Evolutionary conservation across 805 yeast genomes (phyloP).

Genomic region (Zygosaccharomyces kombuchaensis): DNA sequence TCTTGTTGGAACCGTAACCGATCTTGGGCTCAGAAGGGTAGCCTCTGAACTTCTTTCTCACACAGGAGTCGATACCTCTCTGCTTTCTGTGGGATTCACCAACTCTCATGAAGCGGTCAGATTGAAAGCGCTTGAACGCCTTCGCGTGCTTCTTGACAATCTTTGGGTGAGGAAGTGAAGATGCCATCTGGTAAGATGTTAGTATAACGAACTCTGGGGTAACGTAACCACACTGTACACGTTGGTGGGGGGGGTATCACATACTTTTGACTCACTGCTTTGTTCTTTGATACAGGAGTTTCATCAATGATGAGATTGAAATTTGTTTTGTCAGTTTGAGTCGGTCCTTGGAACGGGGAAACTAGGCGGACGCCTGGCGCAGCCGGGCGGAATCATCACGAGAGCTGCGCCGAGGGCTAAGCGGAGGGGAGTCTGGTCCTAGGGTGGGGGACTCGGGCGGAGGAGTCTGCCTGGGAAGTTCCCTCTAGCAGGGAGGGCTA

Average conservation of each 20-base stretch:
- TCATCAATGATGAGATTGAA: constrained; percentile 3
- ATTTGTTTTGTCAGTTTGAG: constrained; percentile 6
- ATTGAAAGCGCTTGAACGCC: constrained; percentile 99
- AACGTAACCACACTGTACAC: background rate
- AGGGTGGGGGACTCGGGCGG: background rate
- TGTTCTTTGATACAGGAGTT: background rate
- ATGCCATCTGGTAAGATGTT: constrained; percentile 66
- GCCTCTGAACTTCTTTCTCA: constrained; percentile 99
- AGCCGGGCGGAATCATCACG: background rate
- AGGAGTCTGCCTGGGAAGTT: background rate
- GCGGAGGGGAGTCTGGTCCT: background rate
- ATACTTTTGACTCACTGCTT: constrained; percentile 6
- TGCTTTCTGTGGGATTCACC: constrained; percentile 99
- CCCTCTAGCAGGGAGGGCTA: background rate
- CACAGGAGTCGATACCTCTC: constrained; percentile 99
- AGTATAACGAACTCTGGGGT: constrained; percentile 5
- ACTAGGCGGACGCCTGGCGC: too few relatives aligned
- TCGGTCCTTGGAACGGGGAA: background rate
- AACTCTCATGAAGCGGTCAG: constrained; percentile 99
- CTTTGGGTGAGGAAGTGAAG: constrained; percentile 97
- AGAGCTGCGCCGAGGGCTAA: background rate
- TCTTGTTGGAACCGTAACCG: constrained; percentile 99
- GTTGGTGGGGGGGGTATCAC: background rate
- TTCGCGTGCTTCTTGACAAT: constrained; percentile 99
- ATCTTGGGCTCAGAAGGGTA: constrained; percentile 98